These are phyloP conservation scores for Blastobotrys ciferrii DNA, from an alignment of 1,139 yeast genomes.

Conservation along the genomic window DNA sequence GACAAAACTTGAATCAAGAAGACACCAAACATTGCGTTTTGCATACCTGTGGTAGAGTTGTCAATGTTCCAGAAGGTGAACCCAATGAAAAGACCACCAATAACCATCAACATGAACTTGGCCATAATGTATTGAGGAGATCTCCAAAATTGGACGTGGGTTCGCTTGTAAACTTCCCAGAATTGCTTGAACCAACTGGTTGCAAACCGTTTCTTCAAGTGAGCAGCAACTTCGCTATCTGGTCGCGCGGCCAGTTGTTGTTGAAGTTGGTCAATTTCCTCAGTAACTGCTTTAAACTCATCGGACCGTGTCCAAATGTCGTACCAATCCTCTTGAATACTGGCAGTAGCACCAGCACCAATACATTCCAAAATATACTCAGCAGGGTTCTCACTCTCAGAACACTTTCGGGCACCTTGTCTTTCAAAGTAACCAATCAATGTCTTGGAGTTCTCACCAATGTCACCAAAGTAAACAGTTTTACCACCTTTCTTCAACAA, in stretches of 20 bases:
- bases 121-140: conserved; percentile 46
- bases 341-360: conserved; percentile 69
- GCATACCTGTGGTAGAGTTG: conserved; percentile 35
- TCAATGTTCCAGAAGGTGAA: conserved; percentile 46
- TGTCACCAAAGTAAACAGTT: conserved; percentile 67
- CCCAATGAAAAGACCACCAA: conserved; percentile 52
- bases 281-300: conserved; percentile 39
- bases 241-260: conserved; percentile 31
- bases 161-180: conserved; percentile 39
- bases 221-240: conserved; percentile 19
- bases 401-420: conserved; percentile 50
- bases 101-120: conserved; percentile 46
- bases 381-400: conserved; percentile 57
- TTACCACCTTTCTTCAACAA: conserved; percentile 55
- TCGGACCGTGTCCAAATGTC: conserved; percentile 43
- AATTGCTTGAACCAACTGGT: conserved; percentile 40
- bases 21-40: conserved; percentile 40
- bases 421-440: conserved; percentile 56
- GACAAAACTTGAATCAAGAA: conserved; percentile 57
- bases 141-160: conserved; percentile 43
- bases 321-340: conserved; percentile 44
- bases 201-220: conserved; percentile 32
- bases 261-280: conserved; percentile 40
- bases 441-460: conserved; percentile 52
- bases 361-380: conserved; percentile 63